Conservation (phyloP, 208 protist species). For the Cochliopodium minus region DNA sequence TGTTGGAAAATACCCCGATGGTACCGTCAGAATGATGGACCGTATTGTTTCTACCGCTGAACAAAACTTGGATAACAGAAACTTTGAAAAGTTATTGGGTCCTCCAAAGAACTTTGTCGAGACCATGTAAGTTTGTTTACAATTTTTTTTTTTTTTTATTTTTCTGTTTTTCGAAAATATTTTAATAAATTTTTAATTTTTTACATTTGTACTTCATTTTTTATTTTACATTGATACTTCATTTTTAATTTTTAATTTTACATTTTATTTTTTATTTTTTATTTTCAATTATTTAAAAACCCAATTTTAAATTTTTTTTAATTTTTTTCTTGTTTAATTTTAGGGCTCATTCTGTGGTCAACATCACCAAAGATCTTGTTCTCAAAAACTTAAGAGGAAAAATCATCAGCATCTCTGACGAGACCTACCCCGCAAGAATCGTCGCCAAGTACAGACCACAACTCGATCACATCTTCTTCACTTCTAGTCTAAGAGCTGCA, state of each 20-base stretch:
- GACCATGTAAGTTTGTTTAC: neutral
- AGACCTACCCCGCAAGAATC: constrained; percentile 65
- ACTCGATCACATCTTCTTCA: no score
- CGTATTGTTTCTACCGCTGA: constrained; percentile 50
- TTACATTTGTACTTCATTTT: neutral
- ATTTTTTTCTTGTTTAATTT: no score
- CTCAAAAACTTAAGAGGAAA: constrained; percentile 52
- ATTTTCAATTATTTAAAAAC: neutral
- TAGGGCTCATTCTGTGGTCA: constrained; percentile 74
- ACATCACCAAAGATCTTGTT: constrained; percentile 71
- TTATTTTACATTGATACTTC: constrained; percentile 27
- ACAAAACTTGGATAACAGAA: neutral
- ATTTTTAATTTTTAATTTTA: neutral
- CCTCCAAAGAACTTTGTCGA: neutral
- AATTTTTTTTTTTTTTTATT: neutral
- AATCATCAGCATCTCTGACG: constrained; percentile 73
- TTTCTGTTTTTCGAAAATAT: constrained; percentile 8
- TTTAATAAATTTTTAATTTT: constrained; percentile 5
- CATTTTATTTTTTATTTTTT: constrained; percentile 13
- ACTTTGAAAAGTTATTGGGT: neutral
- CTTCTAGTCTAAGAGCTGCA: no score
- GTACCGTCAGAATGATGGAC: constrained; percentile 80
- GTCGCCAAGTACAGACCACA: constrained; percentile 83
- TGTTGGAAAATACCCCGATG: constrained; percentile 82
- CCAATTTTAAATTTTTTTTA: no score